Conservation (phyloP, 495 filamentous ascomycete species). For the Neohortaea acidophila region DNA sequence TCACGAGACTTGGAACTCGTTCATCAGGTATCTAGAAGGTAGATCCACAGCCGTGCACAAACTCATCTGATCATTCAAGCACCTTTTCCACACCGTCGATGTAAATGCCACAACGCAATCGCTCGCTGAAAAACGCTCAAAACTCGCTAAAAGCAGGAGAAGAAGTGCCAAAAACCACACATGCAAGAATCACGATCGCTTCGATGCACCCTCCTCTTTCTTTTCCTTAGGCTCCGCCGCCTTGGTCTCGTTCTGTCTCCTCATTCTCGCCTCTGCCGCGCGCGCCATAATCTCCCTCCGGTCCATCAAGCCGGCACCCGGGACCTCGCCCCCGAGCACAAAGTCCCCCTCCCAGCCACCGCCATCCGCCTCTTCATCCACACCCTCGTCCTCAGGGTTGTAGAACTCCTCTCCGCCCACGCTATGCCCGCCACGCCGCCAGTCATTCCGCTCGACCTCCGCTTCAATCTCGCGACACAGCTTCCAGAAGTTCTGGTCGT, state of each 20-base stretch:
- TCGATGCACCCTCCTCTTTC: background rate
- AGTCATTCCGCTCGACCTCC: conserved; percentile 71
- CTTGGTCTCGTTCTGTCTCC: conserved; percentile 33
- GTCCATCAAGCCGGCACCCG: conserved; percentile 24
- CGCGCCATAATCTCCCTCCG: conserved; percentile 59
- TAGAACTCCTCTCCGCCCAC: conserved; percentile 57
- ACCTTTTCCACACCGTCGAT: too few species aligned
- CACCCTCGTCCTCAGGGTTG: conserved; percentile 42
- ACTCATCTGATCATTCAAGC: too few species aligned
- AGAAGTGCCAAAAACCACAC: too few species aligned
- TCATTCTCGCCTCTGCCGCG: conserved; percentile 59
- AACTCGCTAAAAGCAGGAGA: too few species aligned
- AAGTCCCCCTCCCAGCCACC: conserved; percentile 86
- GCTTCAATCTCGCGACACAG: conserved; percentile 69
- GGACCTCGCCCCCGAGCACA: conserved; percentile 47
- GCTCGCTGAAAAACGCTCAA: too few species aligned
- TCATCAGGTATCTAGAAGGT: too few species aligned
- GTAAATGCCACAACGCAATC: too few species aligned
- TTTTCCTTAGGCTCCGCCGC: background rate
- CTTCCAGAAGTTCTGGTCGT: conserved; percentile 81
- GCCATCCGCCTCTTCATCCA: conserved; percentile 50
- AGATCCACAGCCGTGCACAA: too few species aligned
- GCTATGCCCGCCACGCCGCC: conserved; percentile 47
- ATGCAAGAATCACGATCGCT: background rate
- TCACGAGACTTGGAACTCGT: too few species aligned